Evolutionary conservation across 441 rosid genomes (phyloP).

Genomic region (Pelargonium australe): DNA sequence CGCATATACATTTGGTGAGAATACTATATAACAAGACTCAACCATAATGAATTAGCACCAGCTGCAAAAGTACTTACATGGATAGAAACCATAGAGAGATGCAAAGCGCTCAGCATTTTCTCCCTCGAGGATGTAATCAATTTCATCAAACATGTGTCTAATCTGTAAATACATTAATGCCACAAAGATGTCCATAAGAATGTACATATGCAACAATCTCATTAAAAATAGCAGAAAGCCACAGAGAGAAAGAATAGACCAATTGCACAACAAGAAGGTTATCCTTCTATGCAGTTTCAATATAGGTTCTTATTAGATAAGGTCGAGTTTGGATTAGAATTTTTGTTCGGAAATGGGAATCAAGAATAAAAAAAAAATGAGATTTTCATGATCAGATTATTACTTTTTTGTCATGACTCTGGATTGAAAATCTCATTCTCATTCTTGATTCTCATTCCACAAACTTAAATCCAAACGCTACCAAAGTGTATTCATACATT

Average conservation of each 20-base stretch:
- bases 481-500: background rate
- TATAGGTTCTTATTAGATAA: background rate
- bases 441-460: too few species aligned
- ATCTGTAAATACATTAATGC: slow-evolving; percentile 69
- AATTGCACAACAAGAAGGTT: background rate
- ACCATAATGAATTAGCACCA: background rate
- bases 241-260: background rate
- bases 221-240: slow-evolving; percentile 19
- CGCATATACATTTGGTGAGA: too few species aligned
- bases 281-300: background rate
- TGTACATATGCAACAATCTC: slow-evolving; percentile 18
- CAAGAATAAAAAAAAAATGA: too few species aligned
- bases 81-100: slow-evolving; percentile 52
- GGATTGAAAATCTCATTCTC: too few species aligned
- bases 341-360: too few species aligned
- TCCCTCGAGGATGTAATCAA: slow-evolving; percentile 82
- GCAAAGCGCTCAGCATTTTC: slow-evolving; percentile 96
- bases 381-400: too few species aligned
- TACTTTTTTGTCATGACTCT: too few species aligned
- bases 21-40: background rate
- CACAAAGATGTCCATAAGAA: slow-evolving; percentile 41
- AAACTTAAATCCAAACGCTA: too few species aligned
- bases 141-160: slow-evolving; percentile 98
- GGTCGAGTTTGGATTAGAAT: too few species aligned
- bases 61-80: slow-evolving; percentile 39